These are phyloP conservation scores for Paracamarosporium sp. DNA, from an alignment of 2,329 filamentous ascomycete genomes.

Conservation along the genomic window DNA sequence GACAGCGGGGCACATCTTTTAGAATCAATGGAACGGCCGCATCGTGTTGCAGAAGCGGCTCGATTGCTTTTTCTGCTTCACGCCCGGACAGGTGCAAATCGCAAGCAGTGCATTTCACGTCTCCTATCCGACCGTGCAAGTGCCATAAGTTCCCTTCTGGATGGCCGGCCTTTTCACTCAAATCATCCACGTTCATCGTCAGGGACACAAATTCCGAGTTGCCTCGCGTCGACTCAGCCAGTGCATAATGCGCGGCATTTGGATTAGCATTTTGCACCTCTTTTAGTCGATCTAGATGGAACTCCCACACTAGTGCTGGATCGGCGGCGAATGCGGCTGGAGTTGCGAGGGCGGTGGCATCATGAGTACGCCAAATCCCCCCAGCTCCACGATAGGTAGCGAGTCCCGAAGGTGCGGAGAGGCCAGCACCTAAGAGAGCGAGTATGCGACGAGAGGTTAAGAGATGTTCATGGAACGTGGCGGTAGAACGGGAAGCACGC, in stretches of 20 bases:
- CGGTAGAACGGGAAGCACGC: no score
- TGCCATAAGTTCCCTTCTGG: conserved; percentile 12
- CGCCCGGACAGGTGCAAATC: conserved; percentile 3
- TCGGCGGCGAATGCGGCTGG: no score
- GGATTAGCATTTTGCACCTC: conserved; percentile 16
- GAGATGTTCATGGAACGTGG: no score
- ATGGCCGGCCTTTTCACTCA: conserved; percentile 19
- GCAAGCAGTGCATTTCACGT: conserved; percentile 22
- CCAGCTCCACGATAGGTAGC: no score
- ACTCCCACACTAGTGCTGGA: conserved; percentile 26
- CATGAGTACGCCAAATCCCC: no score
- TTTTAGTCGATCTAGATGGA: conserved; percentile 20
- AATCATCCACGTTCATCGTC: conserved; percentile 34
- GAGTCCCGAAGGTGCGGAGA: no score
- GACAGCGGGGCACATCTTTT: conserved; percentile 18
- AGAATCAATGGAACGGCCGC: conserved; percentile 1
- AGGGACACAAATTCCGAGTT: conserved; percentile 22
- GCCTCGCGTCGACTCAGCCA: conserved; percentile 20
- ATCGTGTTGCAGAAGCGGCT: conserved; percentile 5
- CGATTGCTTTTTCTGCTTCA: conserved; percentile 10
- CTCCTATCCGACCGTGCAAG: conserved; percentile 22
- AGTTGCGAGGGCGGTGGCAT: no score
- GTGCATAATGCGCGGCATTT: conserved; percentile 27
- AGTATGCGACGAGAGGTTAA: no score
- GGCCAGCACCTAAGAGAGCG: no score